These are phyloP conservation scores for Parascedosporium putredinis DNA, from an alignment of 2,329 filamentous ascomycete genomes.

Conservation along the genomic window DNA sequence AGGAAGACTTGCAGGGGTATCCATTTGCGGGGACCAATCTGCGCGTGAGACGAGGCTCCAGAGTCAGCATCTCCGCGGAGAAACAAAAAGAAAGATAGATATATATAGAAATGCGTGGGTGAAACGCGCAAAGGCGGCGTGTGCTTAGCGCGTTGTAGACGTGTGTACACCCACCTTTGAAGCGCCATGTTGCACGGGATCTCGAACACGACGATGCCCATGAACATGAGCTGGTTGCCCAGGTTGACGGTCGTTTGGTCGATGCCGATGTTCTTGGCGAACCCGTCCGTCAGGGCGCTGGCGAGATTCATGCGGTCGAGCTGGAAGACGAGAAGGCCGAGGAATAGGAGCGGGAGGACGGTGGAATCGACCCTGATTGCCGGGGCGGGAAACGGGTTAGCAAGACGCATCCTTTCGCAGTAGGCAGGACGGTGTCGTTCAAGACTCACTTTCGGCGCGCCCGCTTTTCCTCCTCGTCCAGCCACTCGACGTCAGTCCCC, in stretches of 20 bases:
- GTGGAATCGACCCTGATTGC: conserved; percentile 30
- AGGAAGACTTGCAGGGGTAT: conserved; percentile 36
- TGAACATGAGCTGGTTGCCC: conserved; percentile 42
- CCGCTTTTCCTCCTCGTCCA: neutral
- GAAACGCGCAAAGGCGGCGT: too few species aligned
- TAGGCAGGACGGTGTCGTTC: neutral
- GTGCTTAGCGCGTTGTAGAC: too few species aligned
- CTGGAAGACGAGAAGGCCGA: conserved; percentile 40
- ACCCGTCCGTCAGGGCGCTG: conserved; percentile 37
- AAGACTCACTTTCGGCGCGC: neutral
- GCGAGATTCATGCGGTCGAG: conserved; percentile 42
- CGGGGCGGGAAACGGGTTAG: too few species aligned
- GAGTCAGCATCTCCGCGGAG: too few species aligned
- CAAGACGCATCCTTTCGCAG: too few species aligned
- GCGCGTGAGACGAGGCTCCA: too few species aligned
- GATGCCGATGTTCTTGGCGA: conserved; percentile 30
- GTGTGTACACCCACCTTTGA: conserved; percentile 17
- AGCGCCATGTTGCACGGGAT: conserved; percentile 40
- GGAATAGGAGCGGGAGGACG: conserved; percentile 36
- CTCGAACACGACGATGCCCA: conserved; percentile 37
- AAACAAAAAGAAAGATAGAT: too few species aligned
- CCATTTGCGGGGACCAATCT: conserved; percentile 36
- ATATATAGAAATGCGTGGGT: too few species aligned
- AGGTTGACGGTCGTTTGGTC: conserved; percentile 38
- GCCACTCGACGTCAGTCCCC: neutral